Conservation (phyloP, 2,329 filamentous ascomycete genomes). For the Hypoxylon rubiginosum region DNA sequence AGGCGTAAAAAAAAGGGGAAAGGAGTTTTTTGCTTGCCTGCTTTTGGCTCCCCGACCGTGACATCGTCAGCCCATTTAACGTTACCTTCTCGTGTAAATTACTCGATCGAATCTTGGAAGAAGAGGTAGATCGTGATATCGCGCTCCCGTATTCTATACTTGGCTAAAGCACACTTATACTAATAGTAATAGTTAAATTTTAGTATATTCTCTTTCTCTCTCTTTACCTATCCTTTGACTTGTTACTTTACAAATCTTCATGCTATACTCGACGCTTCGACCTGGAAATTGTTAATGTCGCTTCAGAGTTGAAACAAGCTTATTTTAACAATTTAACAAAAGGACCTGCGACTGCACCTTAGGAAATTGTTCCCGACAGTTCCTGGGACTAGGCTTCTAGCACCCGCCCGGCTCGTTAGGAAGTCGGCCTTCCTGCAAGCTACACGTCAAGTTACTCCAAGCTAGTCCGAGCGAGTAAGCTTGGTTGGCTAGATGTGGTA, state of each 20-base stretch:
- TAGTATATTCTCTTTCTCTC: not conserved
- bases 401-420: not conserved
- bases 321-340: conserved; percentile 33
- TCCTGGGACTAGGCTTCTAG: conserved; percentile 5
- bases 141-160: not conserved
- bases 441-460: not conserved
- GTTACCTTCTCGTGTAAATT: not conserved
- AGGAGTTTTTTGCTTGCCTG: conserved; percentile 15
- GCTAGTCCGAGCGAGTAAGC: not conserved
- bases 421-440: conserved; percentile 23
- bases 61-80: conserved; percentile 23
- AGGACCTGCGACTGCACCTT: conserved; percentile 23
- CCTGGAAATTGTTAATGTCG: not conserved
- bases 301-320: conserved; percentile 32
- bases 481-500: conserved; percentile 11
- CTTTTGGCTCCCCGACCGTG: conserved; percentile 15
- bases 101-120: not conserved
- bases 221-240: not conserved
- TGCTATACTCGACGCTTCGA: not conserved
- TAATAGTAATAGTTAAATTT: not conserved
- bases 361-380: conserved; percentile 29
- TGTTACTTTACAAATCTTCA: not conserved
- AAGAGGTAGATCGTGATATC: not conserved
- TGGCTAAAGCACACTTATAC: not conserved
- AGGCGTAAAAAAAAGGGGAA: conserved; percentile 8